Evolutionary conservation across 352 stramenopile genomes (phyloP).

Genomic region (Globisporangium yorkense): DNA sequence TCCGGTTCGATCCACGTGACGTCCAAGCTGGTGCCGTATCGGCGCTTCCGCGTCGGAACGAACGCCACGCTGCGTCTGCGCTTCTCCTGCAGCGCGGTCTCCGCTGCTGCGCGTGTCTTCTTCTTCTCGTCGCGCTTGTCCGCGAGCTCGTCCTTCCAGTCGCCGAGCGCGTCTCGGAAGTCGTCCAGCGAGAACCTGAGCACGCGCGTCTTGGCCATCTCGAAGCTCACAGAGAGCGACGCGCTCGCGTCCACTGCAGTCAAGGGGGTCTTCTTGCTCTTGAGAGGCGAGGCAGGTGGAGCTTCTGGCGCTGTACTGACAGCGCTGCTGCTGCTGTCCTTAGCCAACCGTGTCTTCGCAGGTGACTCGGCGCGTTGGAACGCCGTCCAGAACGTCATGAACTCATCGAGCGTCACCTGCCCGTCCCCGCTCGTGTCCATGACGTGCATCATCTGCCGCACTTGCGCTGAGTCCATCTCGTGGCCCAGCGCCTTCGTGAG

Average conservation of each 20-base stretch:
- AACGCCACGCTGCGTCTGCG: conserved; percentile 18
- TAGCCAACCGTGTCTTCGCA: not conserved
- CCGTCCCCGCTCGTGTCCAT: conserved; percentile 63
- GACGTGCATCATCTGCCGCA: conserved; percentile 44
- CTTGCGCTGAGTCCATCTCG: conserved; percentile 30
- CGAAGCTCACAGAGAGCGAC: conserved; percentile 37
- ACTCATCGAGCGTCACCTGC: conserved; percentile 54
- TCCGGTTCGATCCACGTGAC: conserved; percentile 62
- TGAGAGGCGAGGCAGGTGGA: not conserved
- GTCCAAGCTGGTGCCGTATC: conserved; percentile 43
- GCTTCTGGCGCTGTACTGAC: too few relatives aligned
- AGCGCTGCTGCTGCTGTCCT: not conserved
- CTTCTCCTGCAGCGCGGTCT: conserved; percentile 1
- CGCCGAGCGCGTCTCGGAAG: conserved; percentile 33
- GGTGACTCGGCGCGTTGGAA: conserved; percentile 31
- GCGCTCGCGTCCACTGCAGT: conserved; percentile 18
- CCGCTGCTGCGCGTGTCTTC: not conserved
- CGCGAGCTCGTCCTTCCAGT: conserved; percentile 50
- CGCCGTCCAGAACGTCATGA: conserved; percentile 60
- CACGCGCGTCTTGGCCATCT: conserved; percentile 41
- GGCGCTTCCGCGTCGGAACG: conserved; percentile 31
- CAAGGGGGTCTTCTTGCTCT: not conserved
- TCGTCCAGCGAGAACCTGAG: conserved; percentile 45
- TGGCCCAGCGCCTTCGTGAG: conserved; percentile 44
- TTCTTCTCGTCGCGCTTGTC: conserved; percentile 24